These are phyloP conservation scores for Collybia nuda DNA, from an alignment of 768 basidiomycete species.

Conservation along the genomic window DNA sequence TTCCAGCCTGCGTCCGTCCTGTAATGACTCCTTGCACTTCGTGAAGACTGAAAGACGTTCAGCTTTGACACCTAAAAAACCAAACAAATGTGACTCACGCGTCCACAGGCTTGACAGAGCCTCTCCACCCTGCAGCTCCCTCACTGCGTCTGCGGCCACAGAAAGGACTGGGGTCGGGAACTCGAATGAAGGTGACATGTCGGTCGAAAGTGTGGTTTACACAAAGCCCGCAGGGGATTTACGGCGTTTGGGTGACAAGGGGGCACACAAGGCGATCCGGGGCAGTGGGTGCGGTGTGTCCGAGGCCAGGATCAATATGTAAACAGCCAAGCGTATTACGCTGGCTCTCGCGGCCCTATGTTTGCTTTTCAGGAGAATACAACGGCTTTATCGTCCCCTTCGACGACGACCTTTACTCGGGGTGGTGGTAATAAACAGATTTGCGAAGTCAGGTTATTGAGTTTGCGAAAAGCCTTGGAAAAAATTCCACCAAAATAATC, in stretches of 20 bases:
- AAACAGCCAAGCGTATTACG: no score
- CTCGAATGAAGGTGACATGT: slow-evolving; percentile 21
- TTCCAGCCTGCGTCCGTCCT: slow-evolving; percentile 81
- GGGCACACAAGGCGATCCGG: slow-evolving; percentile 3
- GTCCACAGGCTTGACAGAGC: slow-evolving; percentile 69
- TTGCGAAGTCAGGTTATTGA: no score
- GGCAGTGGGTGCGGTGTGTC: slow-evolving; percentile 2
- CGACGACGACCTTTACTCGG: no score
- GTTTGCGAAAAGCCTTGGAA: no score
- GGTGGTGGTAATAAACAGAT: no score
- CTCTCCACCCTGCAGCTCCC: slow-evolving; percentile 66
- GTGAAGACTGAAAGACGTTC: slow-evolving; percentile 61
- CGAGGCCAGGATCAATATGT: background rate
- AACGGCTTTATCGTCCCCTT: no score
- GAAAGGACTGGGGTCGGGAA: slow-evolving; percentile 69
- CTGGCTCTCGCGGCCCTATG: no score
- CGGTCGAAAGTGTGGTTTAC: no score
- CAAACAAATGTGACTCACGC: slow-evolving; percentile 38
- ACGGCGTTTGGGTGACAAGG: slow-evolving; percentile 8
- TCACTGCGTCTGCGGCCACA: slow-evolving; percentile 63
- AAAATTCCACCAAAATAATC: no score
- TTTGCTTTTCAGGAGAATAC: no score
- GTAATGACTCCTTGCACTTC: slow-evolving; percentile 76
- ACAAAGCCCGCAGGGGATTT: slow-evolving; percentile 10
- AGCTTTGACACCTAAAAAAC: background rate